phyloP scores from a whole-genome alignment of 495 filamentous ascomycete genomes.

The Penicillium soppii region DNA sequence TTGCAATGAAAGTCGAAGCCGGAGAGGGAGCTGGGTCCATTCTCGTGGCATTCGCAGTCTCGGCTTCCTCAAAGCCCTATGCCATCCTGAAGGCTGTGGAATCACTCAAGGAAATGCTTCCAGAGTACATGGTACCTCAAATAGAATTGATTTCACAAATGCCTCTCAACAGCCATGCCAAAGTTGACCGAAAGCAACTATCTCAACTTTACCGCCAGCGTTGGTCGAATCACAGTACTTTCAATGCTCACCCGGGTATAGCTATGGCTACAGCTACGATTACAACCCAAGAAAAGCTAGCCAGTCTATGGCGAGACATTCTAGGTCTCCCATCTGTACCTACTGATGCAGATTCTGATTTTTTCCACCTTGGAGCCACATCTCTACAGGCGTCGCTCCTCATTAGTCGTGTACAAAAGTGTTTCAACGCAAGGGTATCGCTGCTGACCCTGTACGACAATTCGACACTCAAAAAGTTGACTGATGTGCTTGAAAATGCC shows the following conservation, averaged over 20 bases:
- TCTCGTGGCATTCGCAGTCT: conserved; percentile 10
- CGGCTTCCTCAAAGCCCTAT: background rate
- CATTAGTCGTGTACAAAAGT: conserved; percentile 5
- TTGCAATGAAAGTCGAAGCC: conserved; percentile 1
- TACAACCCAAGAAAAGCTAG: background rate
- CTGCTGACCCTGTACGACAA: conserved; percentile 11
- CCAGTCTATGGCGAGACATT: conserved; percentile 2
- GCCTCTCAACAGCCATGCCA: conserved; percentile 14
- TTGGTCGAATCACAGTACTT: background rate
- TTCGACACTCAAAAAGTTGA: background rate
- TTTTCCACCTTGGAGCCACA: conserved; percentile 13
- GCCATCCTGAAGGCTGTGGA: background rate
- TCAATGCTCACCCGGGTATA: background rate
- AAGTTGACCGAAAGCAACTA: conserved; percentile 18
- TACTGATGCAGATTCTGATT: conserved; percentile 1
- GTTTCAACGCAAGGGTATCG: background rate
- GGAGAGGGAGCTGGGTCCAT: conserved; percentile 9
- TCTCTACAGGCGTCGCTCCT: conserved; percentile 10
- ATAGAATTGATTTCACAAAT: conserved; percentile 12
- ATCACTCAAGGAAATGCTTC: background rate
- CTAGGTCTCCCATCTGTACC: background rate
- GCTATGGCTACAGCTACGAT: background rate
- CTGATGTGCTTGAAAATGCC: background rate
- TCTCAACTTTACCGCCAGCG: background rate
- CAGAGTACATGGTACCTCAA: conserved; percentile 15